Evolutionary conservation across 345 rosid genomes (phyloP).

Genomic region (Populus pruinosa): DNA sequence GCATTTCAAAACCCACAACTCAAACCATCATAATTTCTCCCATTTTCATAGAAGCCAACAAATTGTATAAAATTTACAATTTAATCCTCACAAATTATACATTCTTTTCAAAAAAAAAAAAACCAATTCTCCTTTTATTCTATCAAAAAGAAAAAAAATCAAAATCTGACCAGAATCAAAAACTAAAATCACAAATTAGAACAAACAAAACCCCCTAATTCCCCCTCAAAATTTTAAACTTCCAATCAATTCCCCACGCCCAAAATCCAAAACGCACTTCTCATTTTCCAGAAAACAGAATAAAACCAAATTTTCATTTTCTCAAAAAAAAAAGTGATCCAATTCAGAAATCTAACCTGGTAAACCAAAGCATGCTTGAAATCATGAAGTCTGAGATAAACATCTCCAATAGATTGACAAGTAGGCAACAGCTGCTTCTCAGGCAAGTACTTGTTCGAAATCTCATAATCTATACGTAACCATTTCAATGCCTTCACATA

Average conservation of each 20-base stretch:
- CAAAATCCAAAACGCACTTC: neutral
- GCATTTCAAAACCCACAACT: too few species aligned
- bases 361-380: slow-evolving; percentile 67
- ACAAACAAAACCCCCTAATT: too few species aligned
- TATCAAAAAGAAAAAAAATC: too few species aligned
- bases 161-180: too few species aligned
- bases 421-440: slow-evolving; percentile 74
- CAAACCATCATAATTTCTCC: too few species aligned
- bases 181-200: too few species aligned
- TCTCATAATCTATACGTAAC: slow-evolving; percentile 74
- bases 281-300: neutral
- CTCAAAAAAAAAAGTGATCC: neutral
- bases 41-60: too few species aligned
- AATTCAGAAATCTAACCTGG: slow-evolving; percentile 44
- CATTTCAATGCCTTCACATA: slow-evolving; percentile 84
- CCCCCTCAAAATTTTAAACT: too few species aligned
- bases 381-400: slow-evolving; percentile 60
- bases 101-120: too few species aligned
- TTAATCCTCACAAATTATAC: too few species aligned
- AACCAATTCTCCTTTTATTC: too few species aligned
- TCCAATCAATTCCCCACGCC: neutral
- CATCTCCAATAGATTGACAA: slow-evolving; percentile 90
- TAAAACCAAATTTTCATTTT: neutral
- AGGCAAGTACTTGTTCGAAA: slow-evolving; percentile 58
- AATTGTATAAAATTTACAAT: too few species aligned